Evolutionary conservation across 441 rosid genomes (phyloP).

Genomic region (Mallotus repandus): DNA sequence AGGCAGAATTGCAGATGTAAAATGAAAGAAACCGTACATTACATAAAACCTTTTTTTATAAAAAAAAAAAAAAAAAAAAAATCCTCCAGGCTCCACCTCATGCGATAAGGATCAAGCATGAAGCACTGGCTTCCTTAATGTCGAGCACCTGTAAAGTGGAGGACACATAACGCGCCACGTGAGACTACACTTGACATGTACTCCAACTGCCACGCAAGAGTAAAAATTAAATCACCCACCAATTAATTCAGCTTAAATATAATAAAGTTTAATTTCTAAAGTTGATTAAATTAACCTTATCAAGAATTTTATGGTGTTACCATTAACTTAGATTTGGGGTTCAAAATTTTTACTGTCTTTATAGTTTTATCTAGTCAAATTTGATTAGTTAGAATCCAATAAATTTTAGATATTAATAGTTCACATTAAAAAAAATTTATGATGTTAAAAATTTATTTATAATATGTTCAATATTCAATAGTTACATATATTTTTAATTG

Average conservation of each 20-base stretch:
- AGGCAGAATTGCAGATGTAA: background rate
- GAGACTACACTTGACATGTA: conserved; percentile 16
- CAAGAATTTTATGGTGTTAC: too few species aligned
- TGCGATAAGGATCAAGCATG: background rate
- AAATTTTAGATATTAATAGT: too few species aligned
- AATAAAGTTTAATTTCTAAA: too few species aligned
- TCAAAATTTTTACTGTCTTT: too few species aligned
- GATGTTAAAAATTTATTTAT: too few species aligned
- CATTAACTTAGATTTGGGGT: too few species aligned
- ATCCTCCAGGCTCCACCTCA: background rate
- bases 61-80: background rate
- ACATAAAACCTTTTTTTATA: background rate
- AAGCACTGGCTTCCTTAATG: background rate
- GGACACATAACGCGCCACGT: conserved; percentile 2
- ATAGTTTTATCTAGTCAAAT: too few species aligned
- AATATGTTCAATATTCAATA: too few species aligned
- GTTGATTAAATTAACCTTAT: too few species aligned
- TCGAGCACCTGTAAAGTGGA: conserved; percentile 5
- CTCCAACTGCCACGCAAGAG: conserved; percentile 26
- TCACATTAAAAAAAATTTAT: too few species aligned
- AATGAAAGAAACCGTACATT: background rate
- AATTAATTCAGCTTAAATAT: background rate
- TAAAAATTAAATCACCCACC: conserved; percentile 16
- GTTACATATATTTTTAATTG: too few species aligned
- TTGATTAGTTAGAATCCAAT: too few species aligned